Conservation (phyloP, 495 filamentous ascomycete genomes). For the Lophiostoma macrostomum region DNA sequence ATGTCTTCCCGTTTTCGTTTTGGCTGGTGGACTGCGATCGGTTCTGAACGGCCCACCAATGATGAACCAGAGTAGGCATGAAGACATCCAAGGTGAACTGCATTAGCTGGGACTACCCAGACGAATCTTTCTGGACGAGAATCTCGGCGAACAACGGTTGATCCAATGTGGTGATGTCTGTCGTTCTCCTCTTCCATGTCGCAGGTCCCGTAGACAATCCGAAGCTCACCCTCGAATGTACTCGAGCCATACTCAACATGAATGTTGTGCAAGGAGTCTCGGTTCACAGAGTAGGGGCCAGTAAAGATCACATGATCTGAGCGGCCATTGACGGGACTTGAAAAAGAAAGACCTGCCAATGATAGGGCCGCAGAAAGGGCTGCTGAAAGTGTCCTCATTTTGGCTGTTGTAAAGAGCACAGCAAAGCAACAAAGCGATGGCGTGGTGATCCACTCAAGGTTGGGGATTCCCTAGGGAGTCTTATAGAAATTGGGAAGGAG, state of each 20-base stretch:
- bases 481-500: too few species aligned
- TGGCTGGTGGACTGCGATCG: conserved; percentile 37
- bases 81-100: conserved; percentile 48
- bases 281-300: conserved; percentile 3
- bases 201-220: conserved; percentile 17
- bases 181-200: conserved; percentile 10
- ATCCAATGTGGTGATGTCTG: conserved; percentile 22
- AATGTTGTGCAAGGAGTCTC: conserved; percentile 26
- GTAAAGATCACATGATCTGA: conserved; percentile 16
- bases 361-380: conserved; percentile 5
- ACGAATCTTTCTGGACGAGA: conserved; percentile 41
- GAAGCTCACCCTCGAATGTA: conserved; percentile 22
- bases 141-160: conserved; percentile 10
- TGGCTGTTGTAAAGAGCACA: too few species aligned
- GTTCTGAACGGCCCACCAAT: conserved; percentile 47
- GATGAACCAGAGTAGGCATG: conserved; percentile 46
- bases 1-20: conserved; percentile 38
- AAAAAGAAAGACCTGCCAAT: background rate
- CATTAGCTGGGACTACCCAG: conserved; percentile 53
- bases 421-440: too few species aligned
- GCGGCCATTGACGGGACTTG: conserved; percentile 1
- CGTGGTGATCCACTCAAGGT: too few species aligned
- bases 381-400: too few species aligned
- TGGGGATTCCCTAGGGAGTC: too few species aligned
- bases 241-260: conserved; percentile 16